Conservation (phyloP, 1,284 basidiomycete species). For the Phenoliferia sp. region DNA sequence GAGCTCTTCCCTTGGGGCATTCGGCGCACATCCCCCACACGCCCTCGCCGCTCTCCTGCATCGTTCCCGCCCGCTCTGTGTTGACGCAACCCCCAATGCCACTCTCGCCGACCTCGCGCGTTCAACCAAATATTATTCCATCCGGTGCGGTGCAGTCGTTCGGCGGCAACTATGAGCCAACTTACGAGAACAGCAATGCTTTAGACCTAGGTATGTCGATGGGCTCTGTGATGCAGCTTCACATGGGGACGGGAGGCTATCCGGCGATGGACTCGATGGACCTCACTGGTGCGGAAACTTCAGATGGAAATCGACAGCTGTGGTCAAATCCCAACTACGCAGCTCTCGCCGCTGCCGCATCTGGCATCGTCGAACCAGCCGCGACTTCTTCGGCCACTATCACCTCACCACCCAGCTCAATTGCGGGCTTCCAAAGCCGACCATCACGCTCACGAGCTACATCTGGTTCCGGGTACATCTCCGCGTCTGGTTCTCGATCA, state of each 20-base stretch:
- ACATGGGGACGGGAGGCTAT: neutral
- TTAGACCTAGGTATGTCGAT: conserved; percentile 4
- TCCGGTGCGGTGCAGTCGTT: neutral
- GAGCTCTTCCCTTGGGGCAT: neutral
- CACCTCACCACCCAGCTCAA: conserved; percentile 3
- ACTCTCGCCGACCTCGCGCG: neutral
- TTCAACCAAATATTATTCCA: neutral
- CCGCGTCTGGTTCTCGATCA: conserved; percentile 29
- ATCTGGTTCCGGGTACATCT: conserved; percentile 26
- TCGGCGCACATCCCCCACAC: conserved; percentile 2
- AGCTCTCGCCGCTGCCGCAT: conserved; percentile 3
- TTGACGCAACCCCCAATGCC: neutral
- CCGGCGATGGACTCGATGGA: neutral
- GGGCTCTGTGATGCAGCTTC: conserved; percentile 12
- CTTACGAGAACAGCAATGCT: neutral
- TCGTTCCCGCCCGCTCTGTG: neutral
- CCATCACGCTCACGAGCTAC: conserved; percentile 28
- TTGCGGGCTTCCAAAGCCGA: conserved; percentile 7
- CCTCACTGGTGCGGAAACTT: neutral
- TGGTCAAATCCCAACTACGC: conserved; percentile 2
- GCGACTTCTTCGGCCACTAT: neutral
- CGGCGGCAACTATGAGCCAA: neutral
- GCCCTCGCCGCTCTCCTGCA: conserved; percentile 2
- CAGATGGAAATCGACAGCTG: neutral
- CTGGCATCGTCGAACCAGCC: neutral